Evolutionary conservation across 805 yeast species (phyloP), one percentile per base, ranked within the genome.

Genomic region (Lipomyces starkeyi): DNA sequence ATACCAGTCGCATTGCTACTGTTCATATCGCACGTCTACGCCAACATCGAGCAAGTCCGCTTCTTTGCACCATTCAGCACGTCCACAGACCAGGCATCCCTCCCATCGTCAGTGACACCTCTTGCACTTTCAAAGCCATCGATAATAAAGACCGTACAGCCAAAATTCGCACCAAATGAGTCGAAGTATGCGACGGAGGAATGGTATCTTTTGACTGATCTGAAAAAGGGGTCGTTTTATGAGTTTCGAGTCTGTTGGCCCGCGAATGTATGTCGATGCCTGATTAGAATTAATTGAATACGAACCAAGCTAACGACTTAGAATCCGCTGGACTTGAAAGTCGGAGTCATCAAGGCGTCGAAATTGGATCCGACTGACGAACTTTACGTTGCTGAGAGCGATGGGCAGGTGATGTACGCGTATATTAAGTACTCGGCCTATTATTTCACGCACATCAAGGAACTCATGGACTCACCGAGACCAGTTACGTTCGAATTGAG

Each of bases 181-280:
- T 25, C 64, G 13, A 22, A n/a, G 29, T 69, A 60, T 49, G 71
- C 67, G 29, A 34, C 68, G 7, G 71, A 69, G 53, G 71, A 69
- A 25, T 69, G 60, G 22, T 69, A 68, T 35, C 58, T 64, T 17
- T 56, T 69, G 35, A 58, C 66, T 11, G 72, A 64, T 58, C 22
- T 69, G 22, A 13, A 14, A 8, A 67, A 69, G 63, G 66, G 72
- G 8, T 67, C 72, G 20, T 67, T 69, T 34, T 69, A 69, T 58
- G 72, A 69, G 62, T 69, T 69, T 56, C 63, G 72, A 11, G 72
- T 69, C n/a, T 69, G 72, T 65, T 69, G 72, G 72, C 71, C 72
- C 17, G 72, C 72, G 14, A 64, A 61, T 25, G 72, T 69, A 47
- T 9, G 70, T 29, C 32, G 7, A 29, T 29, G 7, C 32, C 32